Evolutionary conservation across 2,329 filamentous ascomycete species (phyloP).

Genomic region (Colletotrichum agaves): DNA sequence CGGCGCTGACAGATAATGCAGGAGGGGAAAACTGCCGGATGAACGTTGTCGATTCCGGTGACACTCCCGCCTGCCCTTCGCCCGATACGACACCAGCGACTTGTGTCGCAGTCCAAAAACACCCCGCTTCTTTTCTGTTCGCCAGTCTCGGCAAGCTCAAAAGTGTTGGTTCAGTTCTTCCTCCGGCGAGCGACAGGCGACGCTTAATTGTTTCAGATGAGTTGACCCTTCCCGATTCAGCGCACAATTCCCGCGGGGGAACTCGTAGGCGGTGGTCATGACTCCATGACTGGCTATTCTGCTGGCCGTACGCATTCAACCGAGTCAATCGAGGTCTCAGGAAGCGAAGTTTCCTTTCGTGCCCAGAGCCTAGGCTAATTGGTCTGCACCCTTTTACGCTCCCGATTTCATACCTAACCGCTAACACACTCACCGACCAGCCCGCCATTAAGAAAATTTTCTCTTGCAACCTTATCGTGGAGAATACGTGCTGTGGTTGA

Average conservation of each 20-base stretch:
- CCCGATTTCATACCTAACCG: conserved; percentile 12
- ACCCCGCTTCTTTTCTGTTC: conserved; percentile 15
- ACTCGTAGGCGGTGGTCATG: background rate
- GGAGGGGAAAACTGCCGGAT: background rate
- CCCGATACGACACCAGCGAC: conserved; percentile 15
- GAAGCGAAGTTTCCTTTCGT: conserved; percentile 7
- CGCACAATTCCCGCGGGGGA: conserved; percentile 5
- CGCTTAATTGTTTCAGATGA: conserved; percentile 30
- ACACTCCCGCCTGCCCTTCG: conserved; percentile 12
- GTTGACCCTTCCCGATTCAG: conserved; percentile 16
- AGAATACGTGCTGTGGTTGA: conserved; percentile 7
- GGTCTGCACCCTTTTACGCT: background rate
- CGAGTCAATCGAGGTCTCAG: conserved; percentile 23
- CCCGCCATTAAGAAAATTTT: background rate
- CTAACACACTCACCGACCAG: background rate
- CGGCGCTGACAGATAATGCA: background rate
- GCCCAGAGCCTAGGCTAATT: background rate
- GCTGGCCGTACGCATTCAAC: conserved; percentile 13
- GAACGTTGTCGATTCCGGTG: conserved; percentile 13
- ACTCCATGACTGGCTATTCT: background rate
- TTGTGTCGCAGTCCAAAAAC: background rate
- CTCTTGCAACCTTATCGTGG: conserved; percentile 4
- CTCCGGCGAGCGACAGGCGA: conserved; percentile 4
- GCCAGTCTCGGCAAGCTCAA: conserved; percentile 28
- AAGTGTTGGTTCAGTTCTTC: conserved; percentile 1